phyloP scores from a whole-genome alignment of 805 yeast species.

The Tetrapisispora namnaoensis region DNA sequence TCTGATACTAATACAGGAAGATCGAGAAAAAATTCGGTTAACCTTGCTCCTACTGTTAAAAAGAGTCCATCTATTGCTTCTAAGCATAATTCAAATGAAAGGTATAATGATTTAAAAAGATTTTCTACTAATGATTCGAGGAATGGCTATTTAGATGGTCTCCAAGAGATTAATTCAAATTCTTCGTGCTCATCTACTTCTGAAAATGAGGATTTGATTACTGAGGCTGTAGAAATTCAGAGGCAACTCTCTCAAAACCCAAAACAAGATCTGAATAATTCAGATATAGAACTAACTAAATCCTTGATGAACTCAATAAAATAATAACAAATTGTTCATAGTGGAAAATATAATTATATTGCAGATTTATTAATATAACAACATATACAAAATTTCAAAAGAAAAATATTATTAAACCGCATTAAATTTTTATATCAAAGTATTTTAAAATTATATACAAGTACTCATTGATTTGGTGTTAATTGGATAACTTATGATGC shows the following conservation, averaged over 20 bases:
- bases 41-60: not conserved
- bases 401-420: not conserved
- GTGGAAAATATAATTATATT: too few relatives aligned
- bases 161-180: not conserved
- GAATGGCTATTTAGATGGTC: not conserved
- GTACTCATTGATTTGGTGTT: not conserved
- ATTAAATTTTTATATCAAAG: not conserved
- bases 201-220: not conserved
- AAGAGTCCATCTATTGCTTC: not conserved
- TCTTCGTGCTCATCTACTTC: not conserved
- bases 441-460: not conserved
- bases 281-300: not conserved
- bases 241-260: not conserved
- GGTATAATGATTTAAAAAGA: not conserved
- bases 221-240: not conserved
- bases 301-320: not conserved
- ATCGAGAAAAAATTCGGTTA: conserved; percentile 3
- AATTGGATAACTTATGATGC: not conserved
- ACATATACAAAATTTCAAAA: too few relatives aligned
- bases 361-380: not conserved
- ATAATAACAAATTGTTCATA: not conserved
- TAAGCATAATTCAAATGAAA: not conserved
- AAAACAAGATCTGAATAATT: not conserved
- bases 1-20: not conserved
- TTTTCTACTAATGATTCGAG: not conserved